phyloP scores from a whole-genome alignment of 2,329 filamentous ascomycete genomes.

The Zarea fungicola region DNA sequence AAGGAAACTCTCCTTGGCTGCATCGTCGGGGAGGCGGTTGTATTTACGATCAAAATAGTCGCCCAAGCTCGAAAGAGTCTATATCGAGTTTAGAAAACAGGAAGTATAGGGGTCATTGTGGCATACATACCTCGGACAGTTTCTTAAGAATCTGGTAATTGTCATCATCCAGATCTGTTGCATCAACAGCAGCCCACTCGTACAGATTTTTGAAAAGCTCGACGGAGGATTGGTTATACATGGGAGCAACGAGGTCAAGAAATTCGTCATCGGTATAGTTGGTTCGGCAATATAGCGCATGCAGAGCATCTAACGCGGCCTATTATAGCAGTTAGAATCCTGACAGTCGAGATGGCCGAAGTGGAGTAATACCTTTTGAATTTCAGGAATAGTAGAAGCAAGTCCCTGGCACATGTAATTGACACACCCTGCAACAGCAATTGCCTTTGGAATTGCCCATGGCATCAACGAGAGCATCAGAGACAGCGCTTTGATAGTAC shows the following conservation, averaged over 20 bases:
- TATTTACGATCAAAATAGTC: constrained; percentile 79
- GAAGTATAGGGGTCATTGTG: background rate
- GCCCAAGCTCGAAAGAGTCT: constrained; percentile 82
- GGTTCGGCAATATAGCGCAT: constrained; percentile 70
- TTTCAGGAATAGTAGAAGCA: constrained; percentile 61
- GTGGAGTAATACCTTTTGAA: constrained; percentile 58
- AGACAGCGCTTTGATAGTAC: constrained; percentile 70
- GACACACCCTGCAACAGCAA: constrained; percentile 66
- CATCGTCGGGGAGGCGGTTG: constrained; percentile 55
- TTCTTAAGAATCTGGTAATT: constrained; percentile 93
- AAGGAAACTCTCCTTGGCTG: constrained; percentile 69
- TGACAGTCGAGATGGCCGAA: background rate
- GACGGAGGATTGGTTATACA: constrained; percentile 69
- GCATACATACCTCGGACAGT: constrained; percentile 69
- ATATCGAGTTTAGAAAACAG: constrained; percentile 12
- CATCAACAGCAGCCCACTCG: constrained; percentile 72
- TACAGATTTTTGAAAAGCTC: constrained; percentile 68
- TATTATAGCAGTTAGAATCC: constrained; percentile 27
- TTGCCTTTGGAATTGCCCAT: constrained; percentile 83
- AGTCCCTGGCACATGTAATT: constrained; percentile 66
- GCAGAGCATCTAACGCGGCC: constrained; percentile 78
- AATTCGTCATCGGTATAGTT: constrained; percentile 76
- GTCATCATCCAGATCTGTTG: constrained; percentile 80
- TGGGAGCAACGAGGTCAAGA: constrained; percentile 67
- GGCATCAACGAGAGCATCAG: constrained; percentile 73